Evolutionary conservation across 371 early-diverging fungal genomes (phyloP).

Genomic region (Cokeromyces recurvatus): DNA sequence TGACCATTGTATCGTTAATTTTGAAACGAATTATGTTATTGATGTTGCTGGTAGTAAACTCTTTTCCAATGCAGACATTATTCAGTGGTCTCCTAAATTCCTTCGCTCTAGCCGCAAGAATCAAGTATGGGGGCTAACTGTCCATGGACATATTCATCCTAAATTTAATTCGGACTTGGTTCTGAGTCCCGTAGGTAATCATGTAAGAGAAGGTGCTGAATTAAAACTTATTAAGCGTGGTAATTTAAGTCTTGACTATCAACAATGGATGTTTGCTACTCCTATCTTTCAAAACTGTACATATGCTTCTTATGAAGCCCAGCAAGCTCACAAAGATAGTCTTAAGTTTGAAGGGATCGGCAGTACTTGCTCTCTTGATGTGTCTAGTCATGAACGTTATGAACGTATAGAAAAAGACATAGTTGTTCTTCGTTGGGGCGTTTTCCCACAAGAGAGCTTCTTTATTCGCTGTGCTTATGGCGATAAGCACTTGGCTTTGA

Average conservation of each 20-base stretch:
- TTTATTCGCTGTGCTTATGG: slow-evolving; percentile 34
- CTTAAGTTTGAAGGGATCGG: slow-evolving; percentile 9
- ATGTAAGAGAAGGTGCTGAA: slow-evolving; percentile 20
- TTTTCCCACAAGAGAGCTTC: slow-evolving; percentile 36
- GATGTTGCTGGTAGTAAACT: slow-evolving; percentile 49
- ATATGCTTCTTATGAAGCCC: slow-evolving; percentile 12
- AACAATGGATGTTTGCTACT: slow-evolving; percentile 39
- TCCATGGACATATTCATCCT: slow-evolving; percentile 42
- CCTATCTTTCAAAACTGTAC: slow-evolving; percentile 28
- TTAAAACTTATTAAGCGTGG: slow-evolving; percentile 29
- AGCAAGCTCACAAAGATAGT: slow-evolving; percentile 12
- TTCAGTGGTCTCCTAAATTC: slow-evolving; percentile 36
- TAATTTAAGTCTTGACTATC: slow-evolving; percentile 15
- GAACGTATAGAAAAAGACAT: slow-evolving; percentile 27
- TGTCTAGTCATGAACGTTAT: slow-evolving; percentile 23
- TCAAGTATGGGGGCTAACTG: slow-evolving; percentile 43
- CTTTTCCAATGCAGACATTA: slow-evolving; percentile 22
- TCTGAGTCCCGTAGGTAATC: slow-evolving; percentile 17
- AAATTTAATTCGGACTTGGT: slow-evolving; percentile 29
- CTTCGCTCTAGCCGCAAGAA: slow-evolving; percentile 34
- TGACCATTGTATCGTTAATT: slow-evolving; percentile 48
- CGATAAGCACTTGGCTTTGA: slow-evolving; percentile 28
- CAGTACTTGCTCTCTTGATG: slow-evolving; percentile 13
- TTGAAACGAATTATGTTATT: slow-evolving; percentile 49
- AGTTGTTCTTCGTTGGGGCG: slow-evolving; percentile 39